Evolutionary conservation across 257 asterid species (phyloP).

Genomic region (Gentiana dahurica): DNA sequence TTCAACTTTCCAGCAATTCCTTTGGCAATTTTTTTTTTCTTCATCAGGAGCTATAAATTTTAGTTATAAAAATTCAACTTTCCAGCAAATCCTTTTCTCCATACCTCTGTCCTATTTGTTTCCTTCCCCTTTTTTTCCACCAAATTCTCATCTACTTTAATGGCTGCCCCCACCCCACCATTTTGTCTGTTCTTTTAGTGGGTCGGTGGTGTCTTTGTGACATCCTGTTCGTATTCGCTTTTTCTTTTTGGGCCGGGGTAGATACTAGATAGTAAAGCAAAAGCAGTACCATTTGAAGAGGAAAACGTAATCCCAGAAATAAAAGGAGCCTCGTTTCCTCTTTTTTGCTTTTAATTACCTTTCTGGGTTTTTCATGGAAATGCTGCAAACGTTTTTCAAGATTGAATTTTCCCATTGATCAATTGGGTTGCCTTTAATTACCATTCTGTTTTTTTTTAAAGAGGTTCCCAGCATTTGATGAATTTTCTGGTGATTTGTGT

Average conservation of each 20-base stretch:
- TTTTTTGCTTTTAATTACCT: not conserved
- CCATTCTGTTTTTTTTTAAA: too few relatives aligned
- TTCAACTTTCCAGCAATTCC: too few relatives aligned
- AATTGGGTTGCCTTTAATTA: not conserved
- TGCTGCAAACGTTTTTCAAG: not conserved
- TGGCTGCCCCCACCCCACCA: constrained; percentile 63
- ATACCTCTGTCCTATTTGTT: constrained; percentile 6
- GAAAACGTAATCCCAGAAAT: not conserved
- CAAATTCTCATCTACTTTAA: constrained; percentile 24
- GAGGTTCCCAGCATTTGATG: not conserved
- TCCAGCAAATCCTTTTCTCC: constrained; percentile 23
- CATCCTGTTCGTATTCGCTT: constrained; percentile 17
- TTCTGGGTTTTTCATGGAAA: not conserved
- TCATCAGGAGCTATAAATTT: too few relatives aligned
- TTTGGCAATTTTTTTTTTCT: constrained; percentile 1
- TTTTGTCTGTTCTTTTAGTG: constrained; percentile 28
- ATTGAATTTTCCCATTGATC: not conserved
- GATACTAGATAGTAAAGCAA: not conserved
- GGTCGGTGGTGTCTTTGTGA: constrained; percentile 40
- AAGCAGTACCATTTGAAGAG: constrained; percentile 5
- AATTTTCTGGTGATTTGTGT: not conserved
- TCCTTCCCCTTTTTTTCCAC: constrained; percentile 6
- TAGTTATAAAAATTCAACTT: constrained; percentile 18
- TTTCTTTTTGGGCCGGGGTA: constrained; percentile 26
- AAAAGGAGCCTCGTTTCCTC: constrained; percentile 1